phyloP scores from a whole-genome alignment of 2,329 filamentous ascomycete species.

The Cercospora sp. region DNA sequence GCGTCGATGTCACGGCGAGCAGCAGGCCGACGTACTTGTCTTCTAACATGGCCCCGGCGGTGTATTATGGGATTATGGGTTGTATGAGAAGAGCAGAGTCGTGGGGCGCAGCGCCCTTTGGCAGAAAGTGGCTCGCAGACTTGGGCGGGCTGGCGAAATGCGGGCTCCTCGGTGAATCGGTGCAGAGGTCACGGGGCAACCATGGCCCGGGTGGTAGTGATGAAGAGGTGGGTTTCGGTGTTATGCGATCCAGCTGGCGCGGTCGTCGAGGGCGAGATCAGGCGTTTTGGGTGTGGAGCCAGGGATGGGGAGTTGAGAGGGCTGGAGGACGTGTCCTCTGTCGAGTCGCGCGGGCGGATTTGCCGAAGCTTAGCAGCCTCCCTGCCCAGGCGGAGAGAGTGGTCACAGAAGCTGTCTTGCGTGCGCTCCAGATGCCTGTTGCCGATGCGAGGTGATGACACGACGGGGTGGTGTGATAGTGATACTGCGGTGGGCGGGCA shows the following conservation, averaged over 20 bases:
- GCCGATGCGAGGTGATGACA: background rate
- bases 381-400: background rate
- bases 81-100: background rate
- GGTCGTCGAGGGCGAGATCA: background rate
- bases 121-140: slow-evolving; percentile 13
- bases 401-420: background rate
- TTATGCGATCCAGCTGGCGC: slow-evolving; percentile 2
- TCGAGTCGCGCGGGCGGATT: slow-evolving; percentile 8
- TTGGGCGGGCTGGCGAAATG: background rate
- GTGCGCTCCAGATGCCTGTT: background rate
- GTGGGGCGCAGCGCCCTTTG: slow-evolving; percentile 2
- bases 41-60: slow-evolving; percentile 33
- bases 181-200: background rate
- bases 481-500: background rate
- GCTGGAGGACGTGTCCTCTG: slow-evolving; percentile 10
- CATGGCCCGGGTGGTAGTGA: slow-evolving; percentile 5
- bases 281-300: slow-evolving; percentile 4
- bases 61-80: background rate
- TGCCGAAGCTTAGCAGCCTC: slow-evolving; percentile 10
- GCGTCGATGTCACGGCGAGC: slow-evolving; percentile 71
- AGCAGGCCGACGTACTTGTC: slow-evolving; percentile 73
- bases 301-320: slow-evolving; percentile 1
- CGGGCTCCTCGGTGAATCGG: background rate
- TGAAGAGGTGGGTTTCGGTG: background rate
- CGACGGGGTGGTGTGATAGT: background rate